Evolutionary conservation across 768 basidiomycete species (phyloP), one percentile per base, ranked within the genome.

Genomic region (Mycena floridula): DNA sequence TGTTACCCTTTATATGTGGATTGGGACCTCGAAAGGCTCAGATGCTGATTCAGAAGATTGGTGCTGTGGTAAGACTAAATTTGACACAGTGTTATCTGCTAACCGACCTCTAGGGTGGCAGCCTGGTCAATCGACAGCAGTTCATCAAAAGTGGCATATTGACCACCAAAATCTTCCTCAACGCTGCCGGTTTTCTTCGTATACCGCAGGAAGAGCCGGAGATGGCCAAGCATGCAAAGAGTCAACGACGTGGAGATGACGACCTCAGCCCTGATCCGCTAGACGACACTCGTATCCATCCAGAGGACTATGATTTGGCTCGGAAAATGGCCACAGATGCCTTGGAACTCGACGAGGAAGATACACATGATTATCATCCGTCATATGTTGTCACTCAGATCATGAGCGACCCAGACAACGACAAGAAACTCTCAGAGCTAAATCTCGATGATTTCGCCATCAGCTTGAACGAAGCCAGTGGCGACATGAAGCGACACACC

Each of bases 301-400:
- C 91, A 5, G 90, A 95, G 60, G 96, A 99, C 64, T 99, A 98
- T 58, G 94, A 97, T 52, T 74, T 98, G 28, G 95, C 96, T 3
- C 83, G 91, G 26, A 97, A 98, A 70, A 96, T 99, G 93, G 95
- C 95, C 27, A 89, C 90, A 16, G 93, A 97, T 63, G 92, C 95
- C 4, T 76, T 98, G 12, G 96, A 97, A 58, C 75, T 91, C n/a
- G 96, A 99, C 52, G 93, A 95, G 56, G 96, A 98, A 61, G 96
- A 99, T 65, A 75, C 92, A 25, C 88, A 89, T 45, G 89, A 90
- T 51, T 82, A 88, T 55, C 89, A 95, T 59, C 89, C 93, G 22
- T 98, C 96, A 2, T 82, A 86, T 53, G 85, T 89, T 7, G 91
- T 99, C 37, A 76, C 78, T 12, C 65, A 82, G 37, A 84, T 99